Percentiles rank a stretch among this genome's conserved stretches.
Conservation (phyloP, 768 basidiomycete genomes). For the Mycena crocata region DNA sequence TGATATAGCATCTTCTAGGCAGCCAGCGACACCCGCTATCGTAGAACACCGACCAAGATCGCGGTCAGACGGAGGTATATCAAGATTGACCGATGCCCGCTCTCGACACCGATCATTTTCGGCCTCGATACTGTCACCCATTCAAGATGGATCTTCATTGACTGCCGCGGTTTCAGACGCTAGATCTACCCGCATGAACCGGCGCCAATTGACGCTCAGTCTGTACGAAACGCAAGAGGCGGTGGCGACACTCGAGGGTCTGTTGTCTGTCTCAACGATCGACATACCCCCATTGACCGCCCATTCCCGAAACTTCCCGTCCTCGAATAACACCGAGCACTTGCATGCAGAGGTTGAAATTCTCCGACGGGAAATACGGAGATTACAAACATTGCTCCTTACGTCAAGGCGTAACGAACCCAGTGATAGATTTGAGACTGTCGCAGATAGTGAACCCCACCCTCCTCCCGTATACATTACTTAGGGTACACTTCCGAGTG, state of each 20-base stretch:
- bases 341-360: constrained; percentile 7
- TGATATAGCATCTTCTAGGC: background rate
- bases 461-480: constrained; percentile 10
- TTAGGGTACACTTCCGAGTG: no score
- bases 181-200: background rate
- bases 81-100: background rate
- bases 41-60: background rate
- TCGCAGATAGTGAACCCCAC: background rate
- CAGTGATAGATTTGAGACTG: background rate
- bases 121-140: background rate
- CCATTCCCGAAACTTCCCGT: constrained; percentile 3
- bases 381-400: constrained; percentile 8
- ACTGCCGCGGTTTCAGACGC: background rate
- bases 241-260: background rate
- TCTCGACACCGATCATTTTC: background rate
- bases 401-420: background rate
- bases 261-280: background rate
- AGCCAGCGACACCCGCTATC: background rate
- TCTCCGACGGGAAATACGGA: constrained; percentile 6
- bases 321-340: background rate
- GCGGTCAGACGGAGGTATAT: background rate
- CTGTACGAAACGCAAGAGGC: constrained; percentile 5
- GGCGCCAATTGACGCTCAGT: background rate
- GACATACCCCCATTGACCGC: constrained; percentile 10
- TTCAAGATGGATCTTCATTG: background rate